Conservation (phyloP, 805 yeast species). For the Tetrapisispora taiwanensis region DNA sequence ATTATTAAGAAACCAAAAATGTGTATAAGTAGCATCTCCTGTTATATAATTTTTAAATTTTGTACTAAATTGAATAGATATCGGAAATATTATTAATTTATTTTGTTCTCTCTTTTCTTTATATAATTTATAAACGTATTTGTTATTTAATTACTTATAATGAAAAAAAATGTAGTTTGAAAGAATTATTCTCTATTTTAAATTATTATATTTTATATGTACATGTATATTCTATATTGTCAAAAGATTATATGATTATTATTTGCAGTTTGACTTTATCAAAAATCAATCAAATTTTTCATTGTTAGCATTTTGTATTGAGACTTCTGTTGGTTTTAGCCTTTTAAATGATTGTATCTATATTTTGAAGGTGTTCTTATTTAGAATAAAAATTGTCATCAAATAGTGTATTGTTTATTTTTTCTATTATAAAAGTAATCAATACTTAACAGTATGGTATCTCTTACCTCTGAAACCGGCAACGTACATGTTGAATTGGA, state of each 20-base stretch:
- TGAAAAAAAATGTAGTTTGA: not conserved
- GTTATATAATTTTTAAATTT: not conserved
- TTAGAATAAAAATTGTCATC: no score
- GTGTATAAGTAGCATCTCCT: not conserved
- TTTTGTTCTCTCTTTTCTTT: no score
- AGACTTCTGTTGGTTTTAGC: not conserved
- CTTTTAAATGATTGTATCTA: not conserved
- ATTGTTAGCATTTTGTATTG: not conserved
- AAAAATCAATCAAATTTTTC: not conserved
- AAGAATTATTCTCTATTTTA: not conserved
- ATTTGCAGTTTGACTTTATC: conserved; percentile 3
- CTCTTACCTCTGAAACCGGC: conserved; percentile 95
- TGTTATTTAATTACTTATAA: no score
- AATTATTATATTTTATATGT: not conserved
- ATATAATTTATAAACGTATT: no score
- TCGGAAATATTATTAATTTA: not conserved
- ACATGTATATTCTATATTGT: conserved; percentile 1
- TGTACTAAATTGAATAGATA: not conserved
- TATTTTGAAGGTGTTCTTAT: no score
- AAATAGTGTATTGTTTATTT: not conserved
- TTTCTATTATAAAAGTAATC: no score
- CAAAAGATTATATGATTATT: not conserved
- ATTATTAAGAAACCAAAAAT: not conserved
- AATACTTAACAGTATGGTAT: conserved; percentile 62
- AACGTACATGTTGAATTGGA: conserved; percentile 80